Conservation (phyloP, 129 eudicot genomes). For the Calendula officinalis region DNA sequence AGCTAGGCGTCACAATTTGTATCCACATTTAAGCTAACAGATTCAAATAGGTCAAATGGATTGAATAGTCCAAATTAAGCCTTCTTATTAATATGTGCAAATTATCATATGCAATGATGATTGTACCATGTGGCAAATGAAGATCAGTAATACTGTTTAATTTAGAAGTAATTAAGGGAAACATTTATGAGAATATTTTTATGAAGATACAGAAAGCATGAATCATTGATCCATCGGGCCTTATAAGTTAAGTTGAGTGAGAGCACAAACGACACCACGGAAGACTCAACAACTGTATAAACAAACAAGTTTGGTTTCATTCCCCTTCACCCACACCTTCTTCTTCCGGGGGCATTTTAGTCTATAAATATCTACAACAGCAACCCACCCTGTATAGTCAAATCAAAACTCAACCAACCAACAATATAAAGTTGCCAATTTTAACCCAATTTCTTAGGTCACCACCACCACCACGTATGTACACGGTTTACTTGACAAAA, state of each 20-base stretch:
- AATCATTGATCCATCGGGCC: slow-evolving; percentile 20
- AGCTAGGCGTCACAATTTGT: no score
- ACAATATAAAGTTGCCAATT: no score
- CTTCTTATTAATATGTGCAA: no score
- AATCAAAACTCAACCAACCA: slow-evolving; percentile 15
- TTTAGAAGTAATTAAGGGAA: not conserved
- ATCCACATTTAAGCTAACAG: no score
- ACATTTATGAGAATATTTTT: slow-evolving; percentile 14
- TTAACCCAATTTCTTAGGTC: no score
- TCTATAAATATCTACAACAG: slow-evolving; percentile 31
- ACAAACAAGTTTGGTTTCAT: slow-evolving; percentile 31
- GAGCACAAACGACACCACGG: slow-evolving; percentile 11
- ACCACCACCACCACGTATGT: no score
- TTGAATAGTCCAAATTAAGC: no score
- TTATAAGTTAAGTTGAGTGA: slow-evolving; percentile 18
- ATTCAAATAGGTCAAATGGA: no score
- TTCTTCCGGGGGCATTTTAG: slow-evolving; percentile 4
- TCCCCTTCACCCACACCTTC: slow-evolving; percentile 18
- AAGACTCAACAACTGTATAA: slow-evolving; percentile 33
- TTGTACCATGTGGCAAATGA: not conserved
- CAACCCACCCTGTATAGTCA: slow-evolving; percentile 22
- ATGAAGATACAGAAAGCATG: slow-evolving; percentile 13
- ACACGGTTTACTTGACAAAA: no score
- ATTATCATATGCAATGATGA: no score
- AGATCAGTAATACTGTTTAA: not conserved